phyloP scores from a whole-genome alignment of 768 basidiomycete species.

The Serpula lacrymans region DNA sequence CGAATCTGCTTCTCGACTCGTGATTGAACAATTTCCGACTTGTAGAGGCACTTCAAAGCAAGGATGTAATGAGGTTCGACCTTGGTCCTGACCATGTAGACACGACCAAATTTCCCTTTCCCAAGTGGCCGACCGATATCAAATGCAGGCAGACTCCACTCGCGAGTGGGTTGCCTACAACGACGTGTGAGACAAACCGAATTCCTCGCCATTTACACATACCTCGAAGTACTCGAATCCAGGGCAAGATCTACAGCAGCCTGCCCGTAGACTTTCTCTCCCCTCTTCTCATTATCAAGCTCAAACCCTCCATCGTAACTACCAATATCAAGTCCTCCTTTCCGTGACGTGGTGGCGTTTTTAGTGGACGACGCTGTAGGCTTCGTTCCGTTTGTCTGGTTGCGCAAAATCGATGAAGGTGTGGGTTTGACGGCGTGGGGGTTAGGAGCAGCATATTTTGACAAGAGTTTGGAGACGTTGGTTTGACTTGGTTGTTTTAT shows the following conservation, averaged over 20 bases:
- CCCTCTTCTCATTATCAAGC: constrained; percentile 76
- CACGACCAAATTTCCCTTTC: constrained; percentile 99
- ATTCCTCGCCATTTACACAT: constrained; percentile 18
- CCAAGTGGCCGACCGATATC: constrained; percentile 95
- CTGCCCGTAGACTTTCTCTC: constrained; percentile 71
- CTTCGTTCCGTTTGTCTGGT: constrained; percentile 27
- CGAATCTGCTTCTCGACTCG: constrained; percentile 96
- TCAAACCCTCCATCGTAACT: constrained; percentile 97
- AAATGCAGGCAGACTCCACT: constrained; percentile 83
- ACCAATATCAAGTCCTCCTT: constrained; percentile 65
- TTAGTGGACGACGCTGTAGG: constrained; percentile 16
- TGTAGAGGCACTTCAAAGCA: constrained; percentile 95
- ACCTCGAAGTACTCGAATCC: constrained; percentile 76
- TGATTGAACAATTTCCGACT: constrained; percentile 89
- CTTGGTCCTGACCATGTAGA: constrained; percentile 98
- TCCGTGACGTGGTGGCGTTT: constrained; percentile 12
- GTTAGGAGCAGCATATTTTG: constrained; percentile 71
- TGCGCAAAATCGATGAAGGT: constrained; percentile 42
- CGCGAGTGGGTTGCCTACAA: constrained; percentile 71
- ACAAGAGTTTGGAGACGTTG: constrained; percentile 67
- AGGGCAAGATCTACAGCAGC: constrained; percentile 80
- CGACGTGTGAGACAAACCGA: constrained; percentile 8
- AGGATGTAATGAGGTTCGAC: constrained; percentile 85
- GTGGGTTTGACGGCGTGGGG: constrained; percentile 34
- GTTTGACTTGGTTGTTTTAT: constrained; percentile 57